A percentile compares a stretch with the other conserved stretches of the same genome.
Conservation (phyloP, 129 eudicot species). For the Chrysanthemum lavandulifolium region DNA sequence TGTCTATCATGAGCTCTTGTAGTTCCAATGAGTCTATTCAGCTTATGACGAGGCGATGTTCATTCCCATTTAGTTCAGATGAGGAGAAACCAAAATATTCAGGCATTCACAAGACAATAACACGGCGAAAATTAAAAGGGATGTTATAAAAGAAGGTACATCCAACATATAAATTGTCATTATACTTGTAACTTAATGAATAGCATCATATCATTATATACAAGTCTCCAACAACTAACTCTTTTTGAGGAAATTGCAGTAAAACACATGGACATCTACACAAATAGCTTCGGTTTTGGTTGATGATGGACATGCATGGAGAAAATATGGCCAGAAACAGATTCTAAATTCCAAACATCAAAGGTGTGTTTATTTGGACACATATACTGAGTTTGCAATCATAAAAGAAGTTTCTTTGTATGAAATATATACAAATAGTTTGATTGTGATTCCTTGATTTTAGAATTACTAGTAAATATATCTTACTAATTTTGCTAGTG, state of each 20-base stretch:
- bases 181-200: too few relatives aligned
- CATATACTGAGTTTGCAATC: too few relatives aligned
- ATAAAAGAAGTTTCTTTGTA: too few relatives aligned
- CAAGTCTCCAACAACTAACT: too few relatives aligned
- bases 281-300: conserved; percentile 23
- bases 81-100: conserved; percentile 30
- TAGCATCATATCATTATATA: too few relatives aligned
- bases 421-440: too few relatives aligned
- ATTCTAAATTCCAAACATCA: conserved; percentile 49
- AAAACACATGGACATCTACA: conserved; percentile 37
- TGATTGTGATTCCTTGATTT: too few relatives aligned
- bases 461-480: too few relatives aligned
- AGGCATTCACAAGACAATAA: not conserved
- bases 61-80: conserved; percentile 2
- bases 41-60: conserved; percentile 4
- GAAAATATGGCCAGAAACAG: conserved; percentile 70
- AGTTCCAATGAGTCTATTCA: conserved; percentile 27
- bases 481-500: too few relatives aligned
- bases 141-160: conserved; percentile 55
- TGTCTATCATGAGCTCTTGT: too few relatives aligned
- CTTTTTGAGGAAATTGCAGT: conserved; percentile 24
- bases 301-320: conserved; percentile 71
- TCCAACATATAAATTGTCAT: not conserved
- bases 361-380: conserved; percentile 29
- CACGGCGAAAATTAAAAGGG: conserved; percentile 38